phyloP scores from a whole-genome alignment of 306 rosid genomes.

The Gillenia trifoliata region DNA sequence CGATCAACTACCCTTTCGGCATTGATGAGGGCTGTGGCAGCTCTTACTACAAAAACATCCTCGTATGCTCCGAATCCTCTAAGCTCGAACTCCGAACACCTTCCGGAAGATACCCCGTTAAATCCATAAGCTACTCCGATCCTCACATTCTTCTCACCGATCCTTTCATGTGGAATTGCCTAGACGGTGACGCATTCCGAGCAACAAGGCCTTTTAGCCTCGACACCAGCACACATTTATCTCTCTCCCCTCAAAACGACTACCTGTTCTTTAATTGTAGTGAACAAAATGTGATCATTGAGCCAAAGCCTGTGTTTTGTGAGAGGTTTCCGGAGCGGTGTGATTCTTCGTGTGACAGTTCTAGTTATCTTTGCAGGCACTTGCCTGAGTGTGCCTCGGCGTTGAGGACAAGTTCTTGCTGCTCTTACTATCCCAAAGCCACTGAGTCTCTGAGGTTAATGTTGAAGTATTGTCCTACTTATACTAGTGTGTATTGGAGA shows the following conservation, averaged over 20 bases:
- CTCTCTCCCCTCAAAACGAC: slow-evolving; percentile 69
- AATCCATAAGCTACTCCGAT: slow-evolving; percentile 60
- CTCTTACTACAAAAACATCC: slow-evolving; percentile 65
- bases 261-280: slow-evolving; percentile 93
- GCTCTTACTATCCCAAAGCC: slow-evolving; percentile 82
- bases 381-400: slow-evolving; percentile 64
- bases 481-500: slow-evolving; percentile 87
- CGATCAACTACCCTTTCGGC: slow-evolving; percentile 79
- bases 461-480: slow-evolving; percentile 72
- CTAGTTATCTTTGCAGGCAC: slow-evolving; percentile 83
- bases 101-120: slow-evolving; percentile 68
- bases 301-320: slow-evolving; percentile 79
- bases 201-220: slow-evolving; percentile 70
- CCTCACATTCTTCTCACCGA: slow-evolving; percentile 74
- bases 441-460: slow-evolving; percentile 68
- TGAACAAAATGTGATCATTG: slow-evolving; percentile 54
- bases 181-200: slow-evolving; percentile 58
- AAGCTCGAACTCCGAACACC: slow-evolving; percentile 79
- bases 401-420: slow-evolving; percentile 50
- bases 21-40: slow-evolving; percentile 95
- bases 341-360: slow-evolving; percentile 86
- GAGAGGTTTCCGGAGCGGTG: slow-evolving; percentile 73
- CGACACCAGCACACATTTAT: slow-evolving; percentile 64
- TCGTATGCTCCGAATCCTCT: slow-evolving; percentile 47
- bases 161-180: slow-evolving; percentile 88